Evolutionary conservation across 306 rosid genomes (phyloP), one percentile per base, ranked within the genome.

Genomic region (Rosa persica): DNA sequence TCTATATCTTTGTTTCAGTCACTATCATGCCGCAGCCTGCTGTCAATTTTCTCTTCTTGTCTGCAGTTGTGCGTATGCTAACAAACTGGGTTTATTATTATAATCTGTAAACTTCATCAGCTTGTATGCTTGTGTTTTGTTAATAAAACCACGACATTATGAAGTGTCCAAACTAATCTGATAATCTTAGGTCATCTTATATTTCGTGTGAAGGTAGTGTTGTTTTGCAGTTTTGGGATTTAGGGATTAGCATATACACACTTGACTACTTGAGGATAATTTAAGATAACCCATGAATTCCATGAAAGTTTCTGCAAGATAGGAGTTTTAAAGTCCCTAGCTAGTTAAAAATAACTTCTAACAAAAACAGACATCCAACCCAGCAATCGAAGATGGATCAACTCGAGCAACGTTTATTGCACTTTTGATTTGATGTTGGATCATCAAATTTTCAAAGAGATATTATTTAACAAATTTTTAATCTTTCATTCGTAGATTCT

Each of bases 1-100:
- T 51, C 57, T 4, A 20, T 27, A 17, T 61, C 4, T 27, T 47
- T 62, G 20, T 49, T 61, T 52, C 67, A n/a, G 48, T 81, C 73
- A 27, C 76, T 70, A 70, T 76, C 79, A 7, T 54, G 16, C 17
- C 4, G 51, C 51, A 47, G 51, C 5, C 51, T 47, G 61, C 61
- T 7, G 61, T 55, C 27, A 6, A n/a, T 54, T 42, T 1, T 54
- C 60, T 20, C 23, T 54, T 20, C 23, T 54, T 54, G 58, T 54
- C 60, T 20, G 60, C 12, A 54, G 12, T 54, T 54, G 25, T 54
- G 60, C 11, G 60, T 19, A 54, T 54, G 20, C 19, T 20, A 52
- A 55, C 13, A 55, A 55, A 8, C 27, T 55, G 4, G 23, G 7
- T 52, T 52, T 19, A 20, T 52, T 19, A 20, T 19, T 6, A 52